Evolutionary conservation across 163 green algal species (phyloP), one percentile per base, ranked within the genome.

Genomic region (Scenedesmus sp.): DNA sequence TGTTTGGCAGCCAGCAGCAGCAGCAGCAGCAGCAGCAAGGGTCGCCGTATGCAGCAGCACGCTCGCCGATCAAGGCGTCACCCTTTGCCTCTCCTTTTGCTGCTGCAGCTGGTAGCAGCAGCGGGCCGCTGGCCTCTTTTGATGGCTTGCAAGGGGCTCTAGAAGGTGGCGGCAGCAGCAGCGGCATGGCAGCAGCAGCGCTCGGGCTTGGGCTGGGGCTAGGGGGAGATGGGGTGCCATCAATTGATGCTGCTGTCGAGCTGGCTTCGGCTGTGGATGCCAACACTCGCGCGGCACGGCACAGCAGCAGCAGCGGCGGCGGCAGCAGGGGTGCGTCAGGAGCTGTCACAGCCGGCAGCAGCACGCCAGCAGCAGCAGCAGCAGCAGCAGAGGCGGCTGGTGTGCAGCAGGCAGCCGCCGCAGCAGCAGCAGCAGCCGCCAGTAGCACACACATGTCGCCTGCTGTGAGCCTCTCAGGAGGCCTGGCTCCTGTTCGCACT

Each of bases 61-160:
- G 57, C 0, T 91, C 87, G 9, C 87, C 87, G 3, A 85, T 86
- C 70, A 91, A 91, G 52, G 54, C 57, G 6, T 91, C 77, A 5
- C 57, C 87, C 4, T 91, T 91, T 82, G 87, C 26, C 20, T 91
- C 77, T 2, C 57, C 74, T 2, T 91, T 91, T 87, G 87, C 85
- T 57, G 87, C 73, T 55, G 74, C 56, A 56, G n/a, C 87, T 73
- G 84, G 84, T 62, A 79, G 60, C 15, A 23, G 56, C 84, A 77
- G 84, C 84, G 57, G 60, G 4, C 84, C 84, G 2, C 0, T 88
- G 84, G 84, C 62, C 4, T 60, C 59, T 46, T 0, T n/a, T 0
- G 83, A 74, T 23, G 83, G 59, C 2, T 23, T 10, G 7, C 23
- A 52, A 52, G 70, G 70, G 3, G 70, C 6, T 23, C 46, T 79